Evolutionary conservation across 164 flowering plant genomes (phyloP).

Genomic region (Platanus orientalis): DNA sequence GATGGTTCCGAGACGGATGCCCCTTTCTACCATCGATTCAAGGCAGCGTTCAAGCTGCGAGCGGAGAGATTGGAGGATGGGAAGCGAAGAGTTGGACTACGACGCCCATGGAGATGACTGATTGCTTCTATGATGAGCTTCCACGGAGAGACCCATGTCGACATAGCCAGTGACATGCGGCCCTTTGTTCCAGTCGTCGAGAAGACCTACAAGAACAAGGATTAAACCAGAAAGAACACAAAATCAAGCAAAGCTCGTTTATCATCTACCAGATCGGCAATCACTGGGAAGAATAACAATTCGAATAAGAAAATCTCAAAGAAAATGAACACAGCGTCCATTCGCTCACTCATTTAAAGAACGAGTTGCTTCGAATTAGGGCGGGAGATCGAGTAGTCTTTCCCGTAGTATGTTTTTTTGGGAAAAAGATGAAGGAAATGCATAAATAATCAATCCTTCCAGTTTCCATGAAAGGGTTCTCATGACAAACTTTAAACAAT

Average conservation of each 20-base stretch:
- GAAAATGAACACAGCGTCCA: constrained; percentile 12
- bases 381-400: background rate
- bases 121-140: constrained; percentile 43
- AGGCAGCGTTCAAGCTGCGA: constrained; percentile 64
- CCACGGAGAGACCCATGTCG: constrained; percentile 58
- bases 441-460: background rate
- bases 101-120: constrained; percentile 65
- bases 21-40: constrained; percentile 62
- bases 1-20: constrained; percentile 59
- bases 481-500: too few species aligned
- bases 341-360: constrained; percentile 3
- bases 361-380: background rate
- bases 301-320: constrained; percentile 1
- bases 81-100: constrained; percentile 48
- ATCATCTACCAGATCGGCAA: constrained; percentile 39
- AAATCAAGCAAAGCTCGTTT: constrained; percentile 73
- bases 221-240: too few species aligned
- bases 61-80: constrained; percentile 39
- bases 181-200: constrained; percentile 75
- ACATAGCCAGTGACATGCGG: constrained; percentile 88
- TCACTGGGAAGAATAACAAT: background rate
- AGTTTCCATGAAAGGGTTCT: too few species aligned
- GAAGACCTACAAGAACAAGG: constrained; percentile 61
- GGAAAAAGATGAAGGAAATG: constrained; percentile 1
- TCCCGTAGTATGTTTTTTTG: background rate